phyloP scores from a whole-genome alignment of 2,329 filamentous ascomycete genomes.

The Penicillium sumatraense region DNA sequence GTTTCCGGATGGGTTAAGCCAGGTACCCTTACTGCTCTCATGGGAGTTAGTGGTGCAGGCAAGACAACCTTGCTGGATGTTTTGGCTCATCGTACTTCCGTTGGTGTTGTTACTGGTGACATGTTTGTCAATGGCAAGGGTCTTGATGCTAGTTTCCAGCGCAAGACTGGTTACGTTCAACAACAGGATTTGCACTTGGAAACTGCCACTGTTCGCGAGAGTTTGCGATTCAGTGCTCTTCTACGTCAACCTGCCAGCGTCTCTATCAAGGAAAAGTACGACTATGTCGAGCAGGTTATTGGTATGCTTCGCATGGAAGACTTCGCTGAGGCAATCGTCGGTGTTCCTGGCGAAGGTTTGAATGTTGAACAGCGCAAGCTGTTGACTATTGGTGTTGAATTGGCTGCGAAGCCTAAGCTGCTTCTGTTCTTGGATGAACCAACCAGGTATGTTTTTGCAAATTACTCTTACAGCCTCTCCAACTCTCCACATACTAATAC shows the following conservation, averaged over 20 bases:
- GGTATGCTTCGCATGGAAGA: slow-evolving; percentile 84
- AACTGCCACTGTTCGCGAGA: slow-evolving; percentile 83
- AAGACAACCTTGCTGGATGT: slow-evolving; percentile 65
- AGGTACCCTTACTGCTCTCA: slow-evolving; percentile 58
- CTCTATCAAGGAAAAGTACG: slow-evolving; percentile 72
- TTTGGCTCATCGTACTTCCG: slow-evolving; percentile 59
- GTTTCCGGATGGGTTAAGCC: slow-evolving; percentile 63
- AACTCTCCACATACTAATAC: slow-evolving; percentile 3
- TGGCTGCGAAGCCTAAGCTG: slow-evolving; percentile 86
- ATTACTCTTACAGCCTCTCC: background rate
- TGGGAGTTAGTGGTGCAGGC: slow-evolving; percentile 65
- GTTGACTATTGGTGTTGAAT: slow-evolving; percentile 89
- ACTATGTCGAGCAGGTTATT: slow-evolving; percentile 80
- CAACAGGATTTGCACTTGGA: slow-evolving; percentile 77
- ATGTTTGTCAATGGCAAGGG: slow-evolving; percentile 67
- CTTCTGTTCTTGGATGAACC: slow-evolving; percentile 90
- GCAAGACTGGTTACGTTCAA: slow-evolving; percentile 69
- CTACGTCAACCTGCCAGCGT: slow-evolving; percentile 79
- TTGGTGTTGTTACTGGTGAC: slow-evolving; percentile 66
- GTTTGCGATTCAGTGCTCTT: slow-evolving; percentile 79
- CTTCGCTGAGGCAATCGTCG: slow-evolving; percentile 86
- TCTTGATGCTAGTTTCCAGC: slow-evolving; percentile 61
- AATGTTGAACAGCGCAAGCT: slow-evolving; percentile 67
- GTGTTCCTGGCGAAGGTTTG: slow-evolving; percentile 76
- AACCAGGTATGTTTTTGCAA: slow-evolving; percentile 41